Evolutionary conservation across 2,329 filamentous ascomycete genomes (phyloP), one percentile per base, ranked within the genome.

Genomic region (Colletotrichum lindemuthianum): DNA sequence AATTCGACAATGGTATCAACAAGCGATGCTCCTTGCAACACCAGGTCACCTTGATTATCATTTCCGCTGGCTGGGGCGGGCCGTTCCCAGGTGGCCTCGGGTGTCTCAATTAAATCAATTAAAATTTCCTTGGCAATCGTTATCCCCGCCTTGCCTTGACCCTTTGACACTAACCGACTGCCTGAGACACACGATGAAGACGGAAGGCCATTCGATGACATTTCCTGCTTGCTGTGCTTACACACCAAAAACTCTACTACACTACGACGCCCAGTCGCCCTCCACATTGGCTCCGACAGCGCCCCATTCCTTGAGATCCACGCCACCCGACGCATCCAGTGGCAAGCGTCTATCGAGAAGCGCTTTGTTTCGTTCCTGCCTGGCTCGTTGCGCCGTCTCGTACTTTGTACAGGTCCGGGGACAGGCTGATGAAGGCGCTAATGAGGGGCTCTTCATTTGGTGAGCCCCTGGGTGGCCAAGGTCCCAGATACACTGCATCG

Each of bases 71-170:
- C 24, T 24, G 15, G 37, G 16, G 63, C 59, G 59, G 59, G 63
- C 63, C 63, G 63, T 47, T 47, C 55, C 47, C 63, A 63, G 37
- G 11, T 48, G 47, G 40, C 40, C 39, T 36, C 56, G 47, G 51
- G 36, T 65, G 63, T 65, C 52, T 65, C 63, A 63, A 57, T 61
- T 65, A 63, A 16, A 65, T 57, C 59, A 56, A 43, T 41, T 57
- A 8, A 48, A 65, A 43, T 64, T 64, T 49, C 32, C 60, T 48
- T 44, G 41, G 16, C 36, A 64, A 52, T 53, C 24, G n/a, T 52
- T 63, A 65, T n/a, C 63, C 63, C 63, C 59, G 63, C 63, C 63
- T 52, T 63, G 24, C 43, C 47, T 33, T 33, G 34, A 33, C 37
- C 54, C 54, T 12, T 33, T 61, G 45, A 56, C 47, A 41, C n/a